Conservation (phyloP, 2,329 filamentous ascomycete species). For the Berkeleyomyces rouxiae region DNA sequence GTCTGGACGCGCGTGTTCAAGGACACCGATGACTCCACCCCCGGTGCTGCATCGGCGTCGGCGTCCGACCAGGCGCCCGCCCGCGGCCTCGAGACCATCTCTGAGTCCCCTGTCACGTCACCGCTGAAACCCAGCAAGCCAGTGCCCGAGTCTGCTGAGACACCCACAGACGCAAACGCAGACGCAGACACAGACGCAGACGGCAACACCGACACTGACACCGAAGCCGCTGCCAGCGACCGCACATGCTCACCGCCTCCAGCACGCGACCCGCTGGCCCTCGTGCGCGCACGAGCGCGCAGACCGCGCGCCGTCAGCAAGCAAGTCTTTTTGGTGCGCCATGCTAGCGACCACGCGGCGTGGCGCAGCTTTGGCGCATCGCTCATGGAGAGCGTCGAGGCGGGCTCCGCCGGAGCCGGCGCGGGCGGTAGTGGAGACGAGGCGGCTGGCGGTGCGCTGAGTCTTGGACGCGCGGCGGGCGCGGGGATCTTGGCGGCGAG, state of each 20-base stretch:
- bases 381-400: slow-evolving; percentile 20
- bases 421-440: slow-evolving; percentile 5
- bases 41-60: neutral
- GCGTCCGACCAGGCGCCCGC: neutral
- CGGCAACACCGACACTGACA: slow-evolving; percentile 12
- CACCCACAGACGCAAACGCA: slow-evolving; percentile 13
- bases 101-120: slow-evolving; percentile 7
- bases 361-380: slow-evolving; percentile 22
- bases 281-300: neutral
- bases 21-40: neutral
- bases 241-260: neutral
- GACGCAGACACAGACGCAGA: slow-evolving; percentile 15
- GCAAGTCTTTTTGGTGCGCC: slow-evolving; percentile 45
- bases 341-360: slow-evolving; percentile 39
- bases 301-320: slow-evolving; percentile 24
- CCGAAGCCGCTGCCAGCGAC: slow-evolving; percentile 13
- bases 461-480: neutral
- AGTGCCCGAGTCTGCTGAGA: neutral
- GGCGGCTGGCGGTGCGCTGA: slow-evolving; percentile 32
- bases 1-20: slow-evolving; percentile 44
- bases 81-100: slow-evolving; percentile 8
- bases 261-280: neutral
- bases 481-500: neutral
- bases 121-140: neutral
- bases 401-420: slow-evolving; percentile 15